Base-by-base conservation (phyloP, 805 yeast species). In the Ogataea nonfermentans region DNA sequence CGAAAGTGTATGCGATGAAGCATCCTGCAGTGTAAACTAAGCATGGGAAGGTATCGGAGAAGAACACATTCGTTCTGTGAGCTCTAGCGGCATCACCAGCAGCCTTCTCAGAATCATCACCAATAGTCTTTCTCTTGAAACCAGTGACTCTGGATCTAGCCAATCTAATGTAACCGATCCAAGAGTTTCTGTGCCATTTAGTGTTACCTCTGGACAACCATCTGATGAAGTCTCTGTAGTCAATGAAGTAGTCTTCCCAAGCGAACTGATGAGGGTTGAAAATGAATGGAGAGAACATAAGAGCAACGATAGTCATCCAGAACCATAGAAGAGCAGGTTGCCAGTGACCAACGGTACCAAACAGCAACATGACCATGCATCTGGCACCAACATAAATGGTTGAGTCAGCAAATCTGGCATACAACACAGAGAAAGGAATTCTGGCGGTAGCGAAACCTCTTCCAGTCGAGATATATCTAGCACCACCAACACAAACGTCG, bases 241-340 rank as follows among this genome's bases (percentile, higher is more conserved):
- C 99, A 62, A 91, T 79, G 68, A 91, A 88, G 78, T 84, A 91
- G 67, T 90, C 97, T 62, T 82, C 85, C 90, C 95, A 84, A 36
- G 96, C 80, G 66, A 90, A 93, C 72, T 93, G 98, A 69, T 91
- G 97, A 33, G 99, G 99, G 69, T 93, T 93, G 79, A 88, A 93
- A 46, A 93, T 60, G 65, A 91, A 89, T 57, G 99, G 99, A 34
- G 98, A 83, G 53, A 88, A 78, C 68, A 88, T 76, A 68, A 93
- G 74, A 3, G 98, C 86, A 33, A 89, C 73, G 53, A 89, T 71
- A 13, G 95, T 84, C 44, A 93, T 83, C 97, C 98, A 93, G 79
- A 93, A 93, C 96, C 97, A 93, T 48, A 91, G 66, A 54, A 93
- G 72, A 29, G 97, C 86, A 16, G 96, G 84, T 67, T 87, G 95